These are phyloP conservation scores for Seiridium cupressi DNA, from an alignment of 2,329 filamentous ascomycete species.

Conservation along the genomic window DNA sequence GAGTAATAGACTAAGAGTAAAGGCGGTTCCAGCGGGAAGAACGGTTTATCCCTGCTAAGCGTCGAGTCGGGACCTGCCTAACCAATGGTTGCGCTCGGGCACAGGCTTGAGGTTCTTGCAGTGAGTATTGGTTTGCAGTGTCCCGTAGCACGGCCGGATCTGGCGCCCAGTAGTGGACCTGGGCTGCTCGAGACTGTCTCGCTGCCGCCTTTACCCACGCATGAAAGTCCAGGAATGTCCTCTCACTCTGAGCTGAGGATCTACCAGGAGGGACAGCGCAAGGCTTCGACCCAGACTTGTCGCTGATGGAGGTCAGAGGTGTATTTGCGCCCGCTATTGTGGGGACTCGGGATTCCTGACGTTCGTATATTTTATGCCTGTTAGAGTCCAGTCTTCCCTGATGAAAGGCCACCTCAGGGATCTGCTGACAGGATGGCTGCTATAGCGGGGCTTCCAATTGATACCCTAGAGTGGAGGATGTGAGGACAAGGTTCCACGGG, in stretches of 20 bases:
- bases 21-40: constrained; percentile 4
- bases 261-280: not conserved
- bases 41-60: not conserved
- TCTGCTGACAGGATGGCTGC: constrained; percentile 29
- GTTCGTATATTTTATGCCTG: constrained; percentile 6
- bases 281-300: not conserved
- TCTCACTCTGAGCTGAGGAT: no score
- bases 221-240: not conserved
- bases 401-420: constrained; percentile 18
- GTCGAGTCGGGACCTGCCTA: not conserved
- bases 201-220: not conserved
- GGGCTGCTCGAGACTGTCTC: no score
- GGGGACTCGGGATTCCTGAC: not conserved
- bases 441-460: constrained; percentile 23
- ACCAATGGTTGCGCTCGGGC: not conserved
- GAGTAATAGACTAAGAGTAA: not conserved
- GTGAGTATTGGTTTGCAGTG: not conserved
- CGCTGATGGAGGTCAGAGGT: not conserved
- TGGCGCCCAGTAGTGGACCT: no score
- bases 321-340: not conserved
- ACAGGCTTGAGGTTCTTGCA: not conserved
- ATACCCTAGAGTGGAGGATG: constrained; percentile 5
- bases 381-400: not conserved
- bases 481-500: constrained; percentile 7
- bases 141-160: no score